Conservation (phyloP, 208 protist species). For the Acanthamoeba royreba region DNA sequence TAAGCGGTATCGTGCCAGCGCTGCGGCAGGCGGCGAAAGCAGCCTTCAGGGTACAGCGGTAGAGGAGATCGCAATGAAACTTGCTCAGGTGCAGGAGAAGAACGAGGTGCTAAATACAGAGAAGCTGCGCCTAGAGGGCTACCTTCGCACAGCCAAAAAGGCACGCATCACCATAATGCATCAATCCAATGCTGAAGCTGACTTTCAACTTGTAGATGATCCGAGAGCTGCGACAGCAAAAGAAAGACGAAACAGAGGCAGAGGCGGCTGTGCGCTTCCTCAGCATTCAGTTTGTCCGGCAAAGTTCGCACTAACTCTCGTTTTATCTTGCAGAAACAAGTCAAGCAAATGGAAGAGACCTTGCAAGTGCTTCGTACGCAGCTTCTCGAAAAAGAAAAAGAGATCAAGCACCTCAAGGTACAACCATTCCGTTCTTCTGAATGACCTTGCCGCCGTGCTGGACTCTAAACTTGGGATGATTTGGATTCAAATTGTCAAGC, state of each 20-base stretch:
- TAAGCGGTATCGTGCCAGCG: background rate
- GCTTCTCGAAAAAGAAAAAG: background rate
- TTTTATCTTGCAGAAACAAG: background rate
- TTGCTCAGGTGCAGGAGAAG: constrained; percentile 17
- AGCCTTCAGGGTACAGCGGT: background rate
- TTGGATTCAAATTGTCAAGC: background rate
- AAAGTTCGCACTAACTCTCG: background rate
- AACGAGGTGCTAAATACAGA: background rate
- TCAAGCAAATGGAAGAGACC: background rate
- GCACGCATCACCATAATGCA: background rate
- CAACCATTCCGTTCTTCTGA: background rate
- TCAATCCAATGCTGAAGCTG: background rate
- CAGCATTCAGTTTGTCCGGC: background rate
- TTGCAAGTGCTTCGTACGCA: background rate
- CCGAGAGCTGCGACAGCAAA: background rate
- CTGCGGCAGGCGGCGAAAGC: background rate
- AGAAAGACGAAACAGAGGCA: background rate
- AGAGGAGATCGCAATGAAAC: background rate
- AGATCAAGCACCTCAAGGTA: background rate
- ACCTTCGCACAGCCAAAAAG: constrained; percentile 28
- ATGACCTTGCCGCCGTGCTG: background rate
- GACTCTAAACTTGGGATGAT: background rate
- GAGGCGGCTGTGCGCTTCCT: background rate
- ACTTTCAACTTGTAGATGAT: background rate
- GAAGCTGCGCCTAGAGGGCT: background rate